Base-by-base conservation (phyloP, 768 basidiomycete species). In the Termitomyces sp. region DNA sequence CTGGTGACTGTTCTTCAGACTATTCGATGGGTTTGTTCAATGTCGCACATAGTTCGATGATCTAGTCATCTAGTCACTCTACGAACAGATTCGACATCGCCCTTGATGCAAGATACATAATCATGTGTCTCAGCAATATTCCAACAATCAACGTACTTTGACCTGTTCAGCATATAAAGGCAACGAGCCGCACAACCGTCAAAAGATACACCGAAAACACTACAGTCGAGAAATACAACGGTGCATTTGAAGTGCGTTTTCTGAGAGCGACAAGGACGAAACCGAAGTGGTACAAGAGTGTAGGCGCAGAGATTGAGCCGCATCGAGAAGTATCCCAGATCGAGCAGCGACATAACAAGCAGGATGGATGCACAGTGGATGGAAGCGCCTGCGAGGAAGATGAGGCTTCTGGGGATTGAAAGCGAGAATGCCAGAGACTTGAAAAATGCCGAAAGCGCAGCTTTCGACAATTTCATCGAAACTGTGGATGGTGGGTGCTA, bases 281-380 rank as follows among this genome's bases (percentile, higher is more conserved):
- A 10, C 64, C 55, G 30, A 63, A 41, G 46, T 71, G 69, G 54
- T 67, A 73, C 9, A 68, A 33, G 45, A 69, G 56, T 4, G 71
- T 72, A 60, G 21, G 63, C 49, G 56, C 66, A 67, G 15, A 69
- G 71, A 38, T 66, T 71, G 40, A 73, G 56, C 58, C 64, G 71
- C 56, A 73, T 63, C 10, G 71, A 73, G 9, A 71, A 65, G 41
- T 70, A 64, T 33, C 71, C 71, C 6, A 70, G 55, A 58, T 73
- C 72, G 38, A 72, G 67, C 62, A 71, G 61, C 0, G 70, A 73
- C 30, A 71, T 47, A 56, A 71, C 59, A 31, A 73, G 59, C 9
- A 68, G 56, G n/a, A 63, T 53, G 40, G 55, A 62, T 42, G 71
- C 60, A 10, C 62, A 63, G 12, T 62, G 46, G 30, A 70, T 50